Conservation (phyloP, 805 yeast genomes). For the Sugiyamaella chiloensis region DNA sequence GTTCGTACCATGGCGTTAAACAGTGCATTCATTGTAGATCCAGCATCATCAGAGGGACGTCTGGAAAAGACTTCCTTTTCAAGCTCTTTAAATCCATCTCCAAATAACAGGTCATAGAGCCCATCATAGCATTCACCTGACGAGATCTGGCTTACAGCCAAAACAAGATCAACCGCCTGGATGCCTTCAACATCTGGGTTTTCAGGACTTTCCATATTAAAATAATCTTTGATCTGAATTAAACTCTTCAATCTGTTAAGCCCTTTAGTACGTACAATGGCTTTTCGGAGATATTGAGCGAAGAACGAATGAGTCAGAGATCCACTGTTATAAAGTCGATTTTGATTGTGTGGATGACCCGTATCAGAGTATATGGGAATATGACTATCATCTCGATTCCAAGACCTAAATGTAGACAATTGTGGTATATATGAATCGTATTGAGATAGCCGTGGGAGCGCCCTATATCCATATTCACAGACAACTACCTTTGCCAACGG, state of each 20-base stretch:
- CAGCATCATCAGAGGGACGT: neutral
- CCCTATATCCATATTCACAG: neutral
- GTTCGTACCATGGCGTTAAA: neutral
- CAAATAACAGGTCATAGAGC: neutral
- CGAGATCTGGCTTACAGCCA: conserved; percentile 1
- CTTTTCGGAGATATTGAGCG: neutral
- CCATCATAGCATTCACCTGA: neutral
- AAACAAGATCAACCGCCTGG: neutral
- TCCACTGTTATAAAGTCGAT: neutral
- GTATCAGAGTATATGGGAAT: too few species aligned
- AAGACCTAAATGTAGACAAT: neutral
- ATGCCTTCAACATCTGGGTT: neutral
- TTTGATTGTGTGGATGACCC: neutral
- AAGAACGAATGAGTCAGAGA: neutral
- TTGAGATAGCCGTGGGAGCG: neutral
- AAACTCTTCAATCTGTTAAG: neutral
- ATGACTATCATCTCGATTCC: neutral
- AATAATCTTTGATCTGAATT: neutral
- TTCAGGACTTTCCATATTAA: neutral
- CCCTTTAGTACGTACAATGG: neutral
- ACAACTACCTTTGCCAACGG: neutral
- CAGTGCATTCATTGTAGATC: neutral
- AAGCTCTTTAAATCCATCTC: neutral
- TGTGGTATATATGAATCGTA: neutral
- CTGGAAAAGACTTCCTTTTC: neutral